Evolutionary conservation across 2,329 filamentous ascomycete species (phyloP).

Genomic region (Microsporum canis): DNA sequence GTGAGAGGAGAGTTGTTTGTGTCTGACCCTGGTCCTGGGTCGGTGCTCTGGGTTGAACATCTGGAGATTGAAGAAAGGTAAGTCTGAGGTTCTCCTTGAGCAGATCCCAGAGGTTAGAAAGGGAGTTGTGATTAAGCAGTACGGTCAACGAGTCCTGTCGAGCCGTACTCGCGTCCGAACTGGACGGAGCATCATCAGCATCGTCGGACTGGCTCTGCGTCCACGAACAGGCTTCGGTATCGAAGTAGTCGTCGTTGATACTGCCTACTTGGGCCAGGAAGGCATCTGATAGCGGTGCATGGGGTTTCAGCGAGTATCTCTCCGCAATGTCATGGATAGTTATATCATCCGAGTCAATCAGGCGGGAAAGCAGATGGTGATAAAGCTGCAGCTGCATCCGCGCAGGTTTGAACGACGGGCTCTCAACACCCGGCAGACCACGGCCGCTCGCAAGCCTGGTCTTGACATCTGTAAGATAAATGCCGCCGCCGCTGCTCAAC

Average conservation of each 20-base stretch:
- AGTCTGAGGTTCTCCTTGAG: conserved; percentile 50
- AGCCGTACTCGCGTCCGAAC: conserved; percentile 10
- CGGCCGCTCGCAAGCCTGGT: conserved; percentile 50
- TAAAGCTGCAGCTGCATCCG: conserved; percentile 85
- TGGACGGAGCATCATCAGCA: conserved; percentile 19
- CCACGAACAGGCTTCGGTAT: conserved; percentile 27
- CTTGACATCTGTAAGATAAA: conserved; percentile 86
- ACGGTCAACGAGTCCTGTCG: conserved; percentile 41
- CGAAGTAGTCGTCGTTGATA: conserved; percentile 56
- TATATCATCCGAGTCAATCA: conserved; percentile 56
- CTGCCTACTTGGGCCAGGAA: conserved; percentile 66
- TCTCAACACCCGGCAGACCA: conserved; percentile 48
- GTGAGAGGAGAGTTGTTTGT: conserved; percentile 27
- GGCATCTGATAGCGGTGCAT: conserved; percentile 59
- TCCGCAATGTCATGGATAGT: conserved; percentile 57
- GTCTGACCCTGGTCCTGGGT: conserved; percentile 21
- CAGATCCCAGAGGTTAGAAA: conserved; percentile 49
- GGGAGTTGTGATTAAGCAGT: conserved; percentile 47
- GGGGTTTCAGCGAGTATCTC: conserved; percentile 57
- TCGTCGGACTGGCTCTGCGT: conserved; percentile 21
- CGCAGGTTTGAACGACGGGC: conserved; percentile 58
- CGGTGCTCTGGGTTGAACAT: conserved; percentile 20
- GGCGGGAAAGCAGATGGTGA: conserved; percentile 65
- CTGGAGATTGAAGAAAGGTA: conserved; percentile 34
- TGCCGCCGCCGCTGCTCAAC: conserved; percentile 13